Percentiles rank a stretch among this genome's conserved stretches.
Evolutionary conservation across 139 green algal species (phyloP).

Genomic region (Micractinium sp.): DNA sequence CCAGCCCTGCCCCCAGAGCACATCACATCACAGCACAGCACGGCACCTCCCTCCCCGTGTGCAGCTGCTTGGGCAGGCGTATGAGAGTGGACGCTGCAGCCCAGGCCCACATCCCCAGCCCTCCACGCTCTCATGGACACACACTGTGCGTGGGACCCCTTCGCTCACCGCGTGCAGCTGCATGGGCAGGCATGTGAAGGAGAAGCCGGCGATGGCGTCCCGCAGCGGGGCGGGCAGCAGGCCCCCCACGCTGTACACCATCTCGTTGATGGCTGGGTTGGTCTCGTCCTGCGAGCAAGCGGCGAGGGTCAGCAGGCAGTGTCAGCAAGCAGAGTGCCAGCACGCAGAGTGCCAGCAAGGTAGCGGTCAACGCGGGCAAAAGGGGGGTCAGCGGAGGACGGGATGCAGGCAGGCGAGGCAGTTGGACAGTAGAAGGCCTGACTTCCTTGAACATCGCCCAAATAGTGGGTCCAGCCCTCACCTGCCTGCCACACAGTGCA

Average conservation of each 20-base stretch:
- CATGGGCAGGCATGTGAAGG: slow-evolving; percentile 53
- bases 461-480: too few species aligned
- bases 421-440: too few species aligned
- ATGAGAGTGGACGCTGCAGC: slow-evolving; percentile 1
- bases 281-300: slow-evolving; percentile 29
- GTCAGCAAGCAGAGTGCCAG: too few species aligned
- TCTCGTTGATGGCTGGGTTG: slow-evolving; percentile 27
- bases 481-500: too few species aligned
- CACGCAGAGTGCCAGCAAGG: too few species aligned
- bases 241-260: not conserved
- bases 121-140: too few species aligned
- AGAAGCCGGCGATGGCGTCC: not conserved
- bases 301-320: too few species aligned
- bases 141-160: not conserved
- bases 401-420: too few species aligned
- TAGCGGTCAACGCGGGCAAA: too few species aligned
- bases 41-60: slow-evolving; percentile 37
- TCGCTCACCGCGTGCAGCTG: slow-evolving; percentile 63
- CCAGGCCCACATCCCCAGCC: not conserved
- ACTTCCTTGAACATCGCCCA: too few species aligned
- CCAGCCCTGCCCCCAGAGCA: too few species aligned
- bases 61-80: slow-evolving; percentile 64
- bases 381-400: too few species aligned
- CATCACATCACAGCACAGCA: not conserved
- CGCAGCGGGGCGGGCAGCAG: slow-evolving; percentile 28